phyloP scores from a whole-genome alignment of 129 eudicot genomes.

The Flaveria ramosissima region DNA sequence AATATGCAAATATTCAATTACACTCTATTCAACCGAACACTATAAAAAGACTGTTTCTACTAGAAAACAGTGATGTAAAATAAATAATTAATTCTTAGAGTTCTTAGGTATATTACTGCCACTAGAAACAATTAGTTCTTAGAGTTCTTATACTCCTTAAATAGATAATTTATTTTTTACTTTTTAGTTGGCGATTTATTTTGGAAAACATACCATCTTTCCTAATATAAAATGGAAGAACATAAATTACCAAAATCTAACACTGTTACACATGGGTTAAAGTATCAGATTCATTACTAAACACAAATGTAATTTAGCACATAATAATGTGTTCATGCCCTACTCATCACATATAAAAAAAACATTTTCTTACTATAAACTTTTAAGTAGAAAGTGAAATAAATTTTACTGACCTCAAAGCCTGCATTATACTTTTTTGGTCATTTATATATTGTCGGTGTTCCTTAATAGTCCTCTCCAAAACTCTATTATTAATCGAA shows the following conservation, averaged over 20 bases:
- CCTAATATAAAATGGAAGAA: neutral
- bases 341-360: neutral
- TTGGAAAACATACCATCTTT: neutral
- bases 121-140: neutral
- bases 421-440: slow-evolving; percentile 88
- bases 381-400: neutral
- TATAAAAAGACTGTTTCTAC: no score
- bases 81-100: neutral
- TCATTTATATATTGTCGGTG: slow-evolving; percentile 60
- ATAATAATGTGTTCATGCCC: neutral
- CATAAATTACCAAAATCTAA: neutral
- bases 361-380: neutral
- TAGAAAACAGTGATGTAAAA: no score
- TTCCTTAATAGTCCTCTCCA: slow-evolving; percentile 68
- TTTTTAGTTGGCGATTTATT: neutral
- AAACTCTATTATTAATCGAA: slow-evolving; percentile 49
- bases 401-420: slow-evolving; percentile 60
- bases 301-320: neutral
- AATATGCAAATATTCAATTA: no score
- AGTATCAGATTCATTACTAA: neutral
- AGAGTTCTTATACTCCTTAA: neutral
- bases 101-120: no score
- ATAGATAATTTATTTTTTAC: neutral
- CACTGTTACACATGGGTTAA: neutral
- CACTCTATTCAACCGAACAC: no score